Percentiles rank a stretch among this genome's conserved stretches.
Conservation (phyloP, 768 basidiomycete genomes). For the Suillus ampliporus region DNA sequence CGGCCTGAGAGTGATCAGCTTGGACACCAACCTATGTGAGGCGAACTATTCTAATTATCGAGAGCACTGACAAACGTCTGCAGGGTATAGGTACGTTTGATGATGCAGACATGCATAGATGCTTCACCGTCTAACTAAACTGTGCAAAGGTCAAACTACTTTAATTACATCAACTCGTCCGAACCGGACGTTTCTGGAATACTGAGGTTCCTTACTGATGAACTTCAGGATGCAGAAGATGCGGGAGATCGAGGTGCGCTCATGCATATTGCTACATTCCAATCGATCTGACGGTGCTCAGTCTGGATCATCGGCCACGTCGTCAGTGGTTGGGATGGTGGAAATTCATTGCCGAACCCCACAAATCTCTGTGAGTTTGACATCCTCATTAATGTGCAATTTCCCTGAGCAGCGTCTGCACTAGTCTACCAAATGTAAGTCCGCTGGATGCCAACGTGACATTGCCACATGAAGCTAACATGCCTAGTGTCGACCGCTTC, state of each 20-base stretch:
- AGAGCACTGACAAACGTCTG: constrained; percentile 4
- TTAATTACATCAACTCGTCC: constrained; percentile 80
- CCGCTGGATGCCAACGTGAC: background rate
- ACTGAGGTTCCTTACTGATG: constrained; percentile 78
- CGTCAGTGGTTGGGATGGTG: constrained; percentile 72
- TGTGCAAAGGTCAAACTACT: constrained; percentile 61
- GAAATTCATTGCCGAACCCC: constrained; percentile 64
- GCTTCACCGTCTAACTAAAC: constrained; percentile 11
- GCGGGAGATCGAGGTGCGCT: constrained; percentile 68
- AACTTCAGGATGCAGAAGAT: constrained; percentile 81
- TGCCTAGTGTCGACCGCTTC: constrained; percentile 70
- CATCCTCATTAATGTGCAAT: background rate
- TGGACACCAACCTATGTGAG: constrained; percentile 81
- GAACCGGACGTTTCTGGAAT: constrained; percentile 74
- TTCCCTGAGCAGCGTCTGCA: constrained; percentile 8
- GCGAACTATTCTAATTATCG: constrained; percentile 14
- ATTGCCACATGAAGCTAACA: constrained; percentile 7
- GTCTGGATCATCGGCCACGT: constrained; percentile 65
- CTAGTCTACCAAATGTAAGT: constrained; percentile 57
- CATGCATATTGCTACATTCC: background rate
- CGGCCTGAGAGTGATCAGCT: constrained; percentile 71
- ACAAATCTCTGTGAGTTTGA: constrained; percentile 68
- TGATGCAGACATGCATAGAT: constrained; percentile 8
- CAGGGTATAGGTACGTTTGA: constrained; percentile 39
- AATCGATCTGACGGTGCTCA: constrained; percentile 27